Percentiles rank a stretch among this genome's conserved stretches.
Conservation (phyloP, 345 rosid genomes). For the Eutrema japonicum region DNA sequence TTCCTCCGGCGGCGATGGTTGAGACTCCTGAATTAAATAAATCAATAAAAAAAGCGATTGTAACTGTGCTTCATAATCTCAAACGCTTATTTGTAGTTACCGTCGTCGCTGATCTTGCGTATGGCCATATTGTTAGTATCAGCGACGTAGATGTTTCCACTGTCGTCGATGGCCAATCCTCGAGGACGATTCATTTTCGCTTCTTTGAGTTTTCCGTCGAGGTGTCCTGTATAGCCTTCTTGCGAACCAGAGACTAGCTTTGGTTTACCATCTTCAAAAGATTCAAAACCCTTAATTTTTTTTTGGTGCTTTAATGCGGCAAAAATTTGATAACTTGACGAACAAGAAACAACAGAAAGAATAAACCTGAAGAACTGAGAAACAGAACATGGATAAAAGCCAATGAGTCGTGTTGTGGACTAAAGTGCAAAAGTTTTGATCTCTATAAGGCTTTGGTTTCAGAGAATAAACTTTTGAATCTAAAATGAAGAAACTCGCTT, state of each 20-base stretch:
- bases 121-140: slow-evolving; percentile 92
- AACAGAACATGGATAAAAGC: slow-evolving; percentile 31
- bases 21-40: slow-evolving; percentile 65
- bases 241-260: slow-evolving; percentile 86
- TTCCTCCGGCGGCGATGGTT: slow-evolving; percentile 92
- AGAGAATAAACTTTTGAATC: slow-evolving; percentile 20
- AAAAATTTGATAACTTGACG: slow-evolving; percentile 39
- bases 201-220: slow-evolving; percentile 81
- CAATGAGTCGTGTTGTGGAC: slow-evolving; percentile 36
- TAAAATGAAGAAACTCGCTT: slow-evolving; percentile 55
- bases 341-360: slow-evolving; percentile 28
- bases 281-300: neutral
- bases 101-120: slow-evolving; percentile 90
- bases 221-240: slow-evolving; percentile 85
- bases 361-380: slow-evolving; percentile 31
- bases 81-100: slow-evolving; percentile 45
- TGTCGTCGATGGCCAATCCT: slow-evolving; percentile 80
- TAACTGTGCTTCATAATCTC: neutral
- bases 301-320: neutral
- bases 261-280: slow-evolving; percentile 79
- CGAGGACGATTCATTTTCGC: slow-evolving; percentile 88
- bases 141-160: slow-evolving; percentile 92
- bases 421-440: slow-evolving; percentile 36
- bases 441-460: slow-evolving; percentile 11
- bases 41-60: neutral